Evolutionary conservation across 352 stramenopile genomes (phyloP).

Genomic region (Pythium phragmitis): DNA sequence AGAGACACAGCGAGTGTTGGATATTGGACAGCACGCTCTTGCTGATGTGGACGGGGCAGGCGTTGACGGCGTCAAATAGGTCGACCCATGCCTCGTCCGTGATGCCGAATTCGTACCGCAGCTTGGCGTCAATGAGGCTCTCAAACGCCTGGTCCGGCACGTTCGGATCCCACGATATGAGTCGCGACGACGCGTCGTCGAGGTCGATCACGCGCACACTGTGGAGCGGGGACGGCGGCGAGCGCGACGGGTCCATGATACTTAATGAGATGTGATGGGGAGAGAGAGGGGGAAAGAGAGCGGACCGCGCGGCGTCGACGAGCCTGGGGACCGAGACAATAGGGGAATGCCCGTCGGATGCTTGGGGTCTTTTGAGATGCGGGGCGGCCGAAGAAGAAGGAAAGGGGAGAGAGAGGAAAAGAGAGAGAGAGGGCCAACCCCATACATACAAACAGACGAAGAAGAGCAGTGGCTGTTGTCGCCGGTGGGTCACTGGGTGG

Average conservation of each 20-base stretch:
- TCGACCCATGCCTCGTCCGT: conserved; percentile 86
- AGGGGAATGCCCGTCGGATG: conserved; percentile 1
- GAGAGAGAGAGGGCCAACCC: conserved; percentile 1
- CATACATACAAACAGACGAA: conserved; percentile 17
- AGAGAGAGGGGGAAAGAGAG: neutral
- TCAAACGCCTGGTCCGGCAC: conserved; percentile 84
- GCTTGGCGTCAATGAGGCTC: conserved; percentile 70
- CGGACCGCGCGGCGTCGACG: neutral
- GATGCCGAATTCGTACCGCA: conserved; percentile 73
- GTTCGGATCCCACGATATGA: conserved; percentile 77
- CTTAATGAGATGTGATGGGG: neutral
- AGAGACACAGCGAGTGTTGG: conserved; percentile 64
- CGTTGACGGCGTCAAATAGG: conserved; percentile 81
- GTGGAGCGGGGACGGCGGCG: conserved; percentile 25
- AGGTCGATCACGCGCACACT: conserved; percentile 84
- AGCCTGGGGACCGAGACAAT: conserved; percentile 2
- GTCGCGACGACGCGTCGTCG: conserved; percentile 72
- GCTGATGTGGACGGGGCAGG: conserved; percentile 79
- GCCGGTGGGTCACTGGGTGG: neutral
- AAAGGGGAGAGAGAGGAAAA: conserved; percentile 10
- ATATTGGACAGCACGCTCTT: conserved; percentile 63
- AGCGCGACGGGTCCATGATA: conserved; percentile 22
- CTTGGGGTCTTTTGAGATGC: neutral
- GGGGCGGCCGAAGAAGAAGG: neutral
- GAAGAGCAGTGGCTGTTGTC: neutral